Base-by-base conservation (phyloP, 352 stramenopile species). In the Globisporangium acanthophoron region DNA sequence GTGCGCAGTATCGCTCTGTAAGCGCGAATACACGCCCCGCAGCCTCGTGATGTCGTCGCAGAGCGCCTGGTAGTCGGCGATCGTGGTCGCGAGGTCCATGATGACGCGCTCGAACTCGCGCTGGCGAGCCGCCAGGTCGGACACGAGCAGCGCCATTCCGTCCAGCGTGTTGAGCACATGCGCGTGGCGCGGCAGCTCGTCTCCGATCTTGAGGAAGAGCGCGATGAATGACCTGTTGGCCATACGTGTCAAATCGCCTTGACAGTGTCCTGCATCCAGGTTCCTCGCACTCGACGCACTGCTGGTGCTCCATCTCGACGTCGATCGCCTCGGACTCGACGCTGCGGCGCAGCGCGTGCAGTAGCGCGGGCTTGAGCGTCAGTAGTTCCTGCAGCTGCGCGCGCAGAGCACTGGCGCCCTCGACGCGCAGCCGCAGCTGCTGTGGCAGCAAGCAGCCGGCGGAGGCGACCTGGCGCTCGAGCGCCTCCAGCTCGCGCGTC, bases 121-220 rank as follows among this genome's bases (percentile, higher is more conserved):
- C 31, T 61, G 57, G 11, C 51, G 60, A 12, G 43, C 13, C 15
- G 47, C 45, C 15, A 67, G 37, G 47, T 69, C 52, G 5, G 41
- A 18, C 11, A 45, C 27, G 40, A 72, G 27, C 37, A 61, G 20
- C 13, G 43, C 49, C 31, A 61, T 21, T 39, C 54, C 41, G 31
- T 73, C 65, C 5, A 74, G 44, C 5, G 62, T 53, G 2, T 55
- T 59, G 24, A 80, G 62, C 27, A 70, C 62, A 45, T 71, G 58
- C 2, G 58, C 44, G 48, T 71, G 71, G 15, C 60, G 62, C 20
- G 71, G 73, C 0, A 85, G 54, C 52, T 77, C 61, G 27, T 72
- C 64, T 9, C 73, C 75, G 43, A 86, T 64, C 58, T 77, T 74
- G 31, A 68, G 59, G 37, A 87, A 82, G n/a, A 85, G 47, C 31